These are phyloP conservation scores for Apiospora aurea DNA, from an alignment of 2,329 filamentous ascomycete species.

Conservation along the genomic window DNA sequence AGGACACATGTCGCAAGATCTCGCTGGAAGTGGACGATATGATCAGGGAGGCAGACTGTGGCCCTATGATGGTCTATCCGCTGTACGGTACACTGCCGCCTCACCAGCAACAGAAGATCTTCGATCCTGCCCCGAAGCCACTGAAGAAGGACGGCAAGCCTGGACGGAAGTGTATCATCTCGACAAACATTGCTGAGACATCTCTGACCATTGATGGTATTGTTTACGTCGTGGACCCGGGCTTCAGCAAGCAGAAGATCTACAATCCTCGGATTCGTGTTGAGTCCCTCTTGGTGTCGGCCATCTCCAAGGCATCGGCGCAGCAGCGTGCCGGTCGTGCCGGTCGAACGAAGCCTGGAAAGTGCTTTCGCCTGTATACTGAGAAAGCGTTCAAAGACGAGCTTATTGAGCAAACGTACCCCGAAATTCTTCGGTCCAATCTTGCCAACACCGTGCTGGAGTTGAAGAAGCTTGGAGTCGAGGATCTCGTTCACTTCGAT, in stretches of 20 bases:
- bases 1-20: constrained; percentile 94
- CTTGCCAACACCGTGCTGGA: constrained; percentile 94
- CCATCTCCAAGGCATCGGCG: constrained; percentile 96
- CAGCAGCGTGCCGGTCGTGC: constrained; percentile 98
- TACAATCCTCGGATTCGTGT: constrained; percentile 97
- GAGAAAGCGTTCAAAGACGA: constrained; percentile 97
- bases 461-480: constrained; percentile 94
- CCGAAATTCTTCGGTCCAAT: constrained; percentile 94
- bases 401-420: constrained; percentile 95
- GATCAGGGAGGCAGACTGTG: constrained; percentile 87
- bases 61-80: constrained; percentile 88
- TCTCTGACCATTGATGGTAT: constrained; percentile 98
- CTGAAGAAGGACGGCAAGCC: constrained; percentile 78
- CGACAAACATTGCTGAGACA: constrained; percentile 98
- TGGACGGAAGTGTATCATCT: constrained; percentile 92
- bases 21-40: constrained; percentile 90
- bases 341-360: constrained; percentile 96
- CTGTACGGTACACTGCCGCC: constrained; percentile 94
- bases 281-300: constrained; percentile 95
- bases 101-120: constrained; percentile 92
- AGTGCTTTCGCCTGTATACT: constrained; percentile 97
- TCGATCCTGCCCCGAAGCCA: constrained; percentile 83
- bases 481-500: constrained; percentile 97
- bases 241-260: constrained; percentile 99
- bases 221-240: constrained; percentile 98